These are phyloP conservation scores for Thelonectria discophora DNA, from an alignment of 2,329 filamentous ascomycete genomes.

Conservation along the genomic window DNA sequence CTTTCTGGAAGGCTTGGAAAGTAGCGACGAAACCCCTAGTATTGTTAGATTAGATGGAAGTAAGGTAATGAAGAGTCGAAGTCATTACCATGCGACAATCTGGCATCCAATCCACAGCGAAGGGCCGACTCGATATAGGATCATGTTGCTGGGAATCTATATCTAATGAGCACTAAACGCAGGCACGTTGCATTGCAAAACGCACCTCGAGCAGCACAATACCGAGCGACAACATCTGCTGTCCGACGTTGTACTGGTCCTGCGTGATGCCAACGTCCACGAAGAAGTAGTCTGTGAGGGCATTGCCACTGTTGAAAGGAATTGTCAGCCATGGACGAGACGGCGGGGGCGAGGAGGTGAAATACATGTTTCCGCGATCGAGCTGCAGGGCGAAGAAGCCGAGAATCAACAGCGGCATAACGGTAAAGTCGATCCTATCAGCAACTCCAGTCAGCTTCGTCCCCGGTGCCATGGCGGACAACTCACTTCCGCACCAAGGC, in stretches of 20 bases:
- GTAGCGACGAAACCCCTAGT: conserved; percentile 47
- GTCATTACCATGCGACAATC: conserved; percentile 45
- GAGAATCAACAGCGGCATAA: conserved; percentile 57
- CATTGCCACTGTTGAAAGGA: conserved; percentile 45
- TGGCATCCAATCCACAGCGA: conserved; percentile 53
- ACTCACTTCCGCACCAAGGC: conserved; percentile 42
- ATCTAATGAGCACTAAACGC: neutral
- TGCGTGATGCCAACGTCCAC: conserved; percentile 56
- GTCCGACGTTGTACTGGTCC: conserved; percentile 58
- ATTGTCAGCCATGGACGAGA: neutral
- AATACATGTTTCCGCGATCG: conserved; percentile 49
- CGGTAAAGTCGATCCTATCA: conserved; percentile 54
- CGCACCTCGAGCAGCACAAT: conserved; percentile 53
- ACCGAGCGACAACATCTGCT: conserved; percentile 56
- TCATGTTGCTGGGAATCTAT: conserved; percentile 54
- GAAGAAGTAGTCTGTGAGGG: conserved; percentile 56
- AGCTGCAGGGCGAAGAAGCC: conserved; percentile 57
- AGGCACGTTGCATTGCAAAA: no score
- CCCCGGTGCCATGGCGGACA: neutral
- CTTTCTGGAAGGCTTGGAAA: conserved; percentile 49
- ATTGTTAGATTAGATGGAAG: conserved; percentile 6
- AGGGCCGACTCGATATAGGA: conserved; percentile 56
- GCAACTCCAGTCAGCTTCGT: neutral
- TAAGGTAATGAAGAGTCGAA: neutral
- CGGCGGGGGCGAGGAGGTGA: neutral